These are phyloP conservation scores for Podospora bellae-mahoneyi DNA, from an alignment of 495 filamentous ascomycete species.

Conservation along the genomic window DNA sequence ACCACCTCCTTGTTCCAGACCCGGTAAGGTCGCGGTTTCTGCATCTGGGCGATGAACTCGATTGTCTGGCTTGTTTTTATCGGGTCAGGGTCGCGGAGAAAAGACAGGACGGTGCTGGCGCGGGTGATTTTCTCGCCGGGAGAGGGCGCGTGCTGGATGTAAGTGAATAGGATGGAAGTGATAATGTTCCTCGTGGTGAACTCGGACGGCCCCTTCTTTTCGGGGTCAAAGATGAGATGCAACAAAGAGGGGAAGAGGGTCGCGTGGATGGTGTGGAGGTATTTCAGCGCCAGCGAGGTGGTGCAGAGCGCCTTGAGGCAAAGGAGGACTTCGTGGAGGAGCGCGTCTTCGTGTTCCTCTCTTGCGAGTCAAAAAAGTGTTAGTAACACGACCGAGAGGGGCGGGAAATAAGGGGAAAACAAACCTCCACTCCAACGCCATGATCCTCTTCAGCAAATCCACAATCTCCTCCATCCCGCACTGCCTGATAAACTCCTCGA, in stretches of 20 bases:
- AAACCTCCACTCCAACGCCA: constrained; percentile 95
- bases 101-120: constrained; percentile 66
- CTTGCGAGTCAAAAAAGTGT: constrained; percentile 40
- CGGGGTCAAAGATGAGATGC: constrained; percentile 88
- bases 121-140: constrained; percentile 55
- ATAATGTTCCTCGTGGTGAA: constrained; percentile 89
- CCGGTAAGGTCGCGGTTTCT: constrained; percentile 79
- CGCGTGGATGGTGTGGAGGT: constrained; percentile 73
- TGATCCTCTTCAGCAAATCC: constrained; percentile 77
- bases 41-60: constrained; percentile 84
- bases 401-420: constrained; percentile 27
- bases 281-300: constrained; percentile 74
- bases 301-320: constrained; percentile 95
- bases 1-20: constrained; percentile 91
- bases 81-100: constrained; percentile 76
- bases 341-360: constrained; percentile 92
- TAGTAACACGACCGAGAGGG: constrained; percentile 12
- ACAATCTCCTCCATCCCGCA: constrained; percentile 93
- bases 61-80: constrained; percentile 71
- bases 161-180: constrained; percentile 79
- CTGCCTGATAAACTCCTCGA: constrained; percentile 80
- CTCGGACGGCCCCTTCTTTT: constrained; percentile 94
- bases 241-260: constrained; percentile 84
- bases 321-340: constrained; percentile 87
- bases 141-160: constrained; percentile 58